phyloP scores from a whole-genome alignment of 108 stramenopile genomes.

The Asterionellopsis glacialis region DNA sequence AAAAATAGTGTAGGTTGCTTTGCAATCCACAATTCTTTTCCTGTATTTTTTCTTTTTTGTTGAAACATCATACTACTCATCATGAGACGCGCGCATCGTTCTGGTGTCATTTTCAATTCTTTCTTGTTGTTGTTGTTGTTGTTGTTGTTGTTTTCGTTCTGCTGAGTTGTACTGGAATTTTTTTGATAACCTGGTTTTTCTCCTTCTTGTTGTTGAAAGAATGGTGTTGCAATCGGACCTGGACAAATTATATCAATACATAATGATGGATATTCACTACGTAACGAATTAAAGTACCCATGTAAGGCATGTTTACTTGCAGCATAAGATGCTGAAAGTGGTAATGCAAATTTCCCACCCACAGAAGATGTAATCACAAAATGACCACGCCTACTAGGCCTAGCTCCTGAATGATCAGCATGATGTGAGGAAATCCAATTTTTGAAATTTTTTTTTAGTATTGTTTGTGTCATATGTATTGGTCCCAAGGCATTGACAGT shows the following conservation, averaged over 20 bases:
- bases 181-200: too few species aligned
- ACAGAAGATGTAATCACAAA: constrained; percentile 54
- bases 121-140: constrained; percentile 1
- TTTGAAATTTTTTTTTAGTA: constrained; percentile 4
- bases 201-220: constrained; percentile 13
- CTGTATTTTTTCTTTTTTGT: not conserved
- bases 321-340: constrained; percentile 64
- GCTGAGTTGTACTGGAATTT: constrained; percentile 1
- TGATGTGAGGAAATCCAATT: not conserved
- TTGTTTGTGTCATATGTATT: constrained; percentile 24
- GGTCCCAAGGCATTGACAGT: constrained; percentile 41
- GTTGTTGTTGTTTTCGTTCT: not conserved
- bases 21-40: constrained; percentile 50
- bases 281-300: constrained; percentile 55
- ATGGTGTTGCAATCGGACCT: constrained; percentile 55
- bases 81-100: constrained; percentile 41
- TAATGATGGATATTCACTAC: constrained; percentile 42
- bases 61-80: constrained; percentile 35
- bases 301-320: constrained; percentile 62
- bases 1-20: constrained; percentile 50
- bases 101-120: constrained; percentile 53
- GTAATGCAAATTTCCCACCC: constrained; percentile 44
- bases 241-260: constrained; percentile 55
- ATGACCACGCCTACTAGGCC: constrained; percentile 17
- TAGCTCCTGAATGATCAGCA: not conserved